These are phyloP conservation scores for Ogataea philodendri DNA, from an alignment of 805 yeast genomes.

Conservation along the genomic window DNA sequence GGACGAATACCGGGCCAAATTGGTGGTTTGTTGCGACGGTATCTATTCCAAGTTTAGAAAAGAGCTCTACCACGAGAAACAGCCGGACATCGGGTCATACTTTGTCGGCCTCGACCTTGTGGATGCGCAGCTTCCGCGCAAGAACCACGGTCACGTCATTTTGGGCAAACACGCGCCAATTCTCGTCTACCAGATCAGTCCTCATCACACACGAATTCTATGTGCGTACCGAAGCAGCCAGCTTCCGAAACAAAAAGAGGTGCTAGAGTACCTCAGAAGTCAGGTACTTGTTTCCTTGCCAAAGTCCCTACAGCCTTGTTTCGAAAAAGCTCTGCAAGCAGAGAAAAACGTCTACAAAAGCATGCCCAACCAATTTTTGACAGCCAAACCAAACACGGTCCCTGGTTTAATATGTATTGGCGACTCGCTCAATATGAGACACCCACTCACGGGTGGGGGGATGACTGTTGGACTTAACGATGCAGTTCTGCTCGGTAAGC, in stretches of 20 bases:
- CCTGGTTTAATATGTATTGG: constrained; percentile 84
- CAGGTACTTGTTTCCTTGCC: constrained; percentile 74
- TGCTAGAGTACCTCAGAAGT: constrained; percentile 55
- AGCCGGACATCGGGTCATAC: constrained; percentile 73
- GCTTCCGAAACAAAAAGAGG: constrained; percentile 62
- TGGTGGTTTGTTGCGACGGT: constrained; percentile 87
- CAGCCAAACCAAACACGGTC: constrained; percentile 68
- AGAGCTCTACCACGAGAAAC: constrained; percentile 56
- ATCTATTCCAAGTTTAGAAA: constrained; percentile 90
- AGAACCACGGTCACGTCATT: constrained; percentile 84
- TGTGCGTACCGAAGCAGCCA: constrained; percentile 79
- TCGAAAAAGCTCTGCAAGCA: constrained; percentile 54
- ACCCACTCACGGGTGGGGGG: constrained; percentile 98
- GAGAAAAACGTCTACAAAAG: constrained; percentile 58
- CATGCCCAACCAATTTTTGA: constrained; percentile 92
- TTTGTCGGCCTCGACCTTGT: constrained; percentile 80
- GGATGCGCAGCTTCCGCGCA: constrained; percentile 72
- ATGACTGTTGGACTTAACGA: constrained; percentile 97
- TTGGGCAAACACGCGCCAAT: constrained; percentile 86
- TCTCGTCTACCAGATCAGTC: constrained; percentile 81
- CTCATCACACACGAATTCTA: constrained; percentile 78
- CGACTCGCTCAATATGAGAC: constrained; percentile 96
- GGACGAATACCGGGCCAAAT: constrained; percentile 50
- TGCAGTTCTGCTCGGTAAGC: constrained; percentile 62
- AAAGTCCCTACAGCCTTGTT: constrained; percentile 58